Evolutionary conservation across 176 grass and related monocot species (phyloP).

Genomic region (Lolium multiflorum): DNA sequence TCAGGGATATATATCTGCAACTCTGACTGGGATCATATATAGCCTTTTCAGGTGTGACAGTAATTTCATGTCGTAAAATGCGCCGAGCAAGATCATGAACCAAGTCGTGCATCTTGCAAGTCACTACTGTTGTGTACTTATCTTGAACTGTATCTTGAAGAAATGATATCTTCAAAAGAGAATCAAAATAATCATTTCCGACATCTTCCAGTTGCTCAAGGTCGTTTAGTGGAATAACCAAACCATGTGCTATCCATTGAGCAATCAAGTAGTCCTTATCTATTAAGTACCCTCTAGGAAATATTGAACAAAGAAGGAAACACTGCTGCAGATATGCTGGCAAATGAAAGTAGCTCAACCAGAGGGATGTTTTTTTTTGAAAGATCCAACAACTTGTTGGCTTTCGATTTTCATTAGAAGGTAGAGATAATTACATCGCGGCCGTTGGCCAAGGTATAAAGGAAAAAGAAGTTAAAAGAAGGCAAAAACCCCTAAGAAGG

Average conservation of each 20-base stretch:
- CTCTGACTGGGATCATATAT: not conserved
- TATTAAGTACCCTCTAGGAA: not conserved
- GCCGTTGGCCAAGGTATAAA: too few relatives aligned
- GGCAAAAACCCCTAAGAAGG: too few relatives aligned
- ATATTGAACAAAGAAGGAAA: conserved; percentile 38
- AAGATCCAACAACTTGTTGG: too few relatives aligned
- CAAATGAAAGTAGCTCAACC: conserved; percentile 43
- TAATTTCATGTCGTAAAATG: conserved; percentile 25
- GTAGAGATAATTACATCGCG: too few relatives aligned
- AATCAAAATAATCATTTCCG: conserved; percentile 21
- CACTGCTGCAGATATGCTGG: conserved; percentile 33
- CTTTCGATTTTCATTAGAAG: too few relatives aligned
- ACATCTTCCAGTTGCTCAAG: not conserved
- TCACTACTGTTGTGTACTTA: not conserved
- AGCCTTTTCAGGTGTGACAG: not conserved
- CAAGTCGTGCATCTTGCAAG: conserved; percentile 45
- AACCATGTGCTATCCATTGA: conserved; percentile 52
- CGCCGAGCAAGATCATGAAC: conserved; percentile 43
- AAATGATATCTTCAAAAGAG: conserved; percentile 45
- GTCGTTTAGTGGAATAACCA: conserved; percentile 13
- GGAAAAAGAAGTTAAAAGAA: too few relatives aligned
- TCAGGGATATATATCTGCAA: conserved; percentile 28
- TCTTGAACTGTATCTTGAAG: conserved; percentile 20
- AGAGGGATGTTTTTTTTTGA: too few relatives aligned
- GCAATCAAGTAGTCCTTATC: conserved; percentile 41